Evolutionary conservation across 192 early-diverging fungal species (phyloP).

Genomic region (Coemansia sp.): DNA sequence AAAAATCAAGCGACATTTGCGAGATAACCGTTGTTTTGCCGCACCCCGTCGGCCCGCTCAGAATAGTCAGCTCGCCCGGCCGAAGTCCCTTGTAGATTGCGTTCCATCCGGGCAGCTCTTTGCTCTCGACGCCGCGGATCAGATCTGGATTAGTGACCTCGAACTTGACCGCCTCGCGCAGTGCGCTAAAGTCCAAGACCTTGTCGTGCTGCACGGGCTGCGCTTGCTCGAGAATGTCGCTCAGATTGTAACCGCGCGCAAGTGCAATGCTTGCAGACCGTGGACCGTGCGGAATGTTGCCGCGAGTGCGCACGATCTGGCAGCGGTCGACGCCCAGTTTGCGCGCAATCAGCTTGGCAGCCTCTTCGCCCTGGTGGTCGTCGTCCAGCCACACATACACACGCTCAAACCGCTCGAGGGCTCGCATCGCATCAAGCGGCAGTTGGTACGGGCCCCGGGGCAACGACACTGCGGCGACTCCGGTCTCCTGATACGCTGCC

Average conservation of each 20-base stretch:
- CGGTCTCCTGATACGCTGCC: constrained; percentile 66
- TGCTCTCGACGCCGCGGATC: constrained; percentile 62
- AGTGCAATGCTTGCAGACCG: constrained; percentile 59
- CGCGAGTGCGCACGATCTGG: constrained; percentile 55
- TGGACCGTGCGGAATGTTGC: constrained; percentile 50
- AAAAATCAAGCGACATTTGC: constrained; percentile 70
- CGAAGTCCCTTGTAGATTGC: constrained; percentile 66
- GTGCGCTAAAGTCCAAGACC: constrained; percentile 61
- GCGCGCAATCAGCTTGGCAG: constrained; percentile 59
- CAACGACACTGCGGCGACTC: constrained; percentile 60
- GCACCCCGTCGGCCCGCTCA: constrained; percentile 68
- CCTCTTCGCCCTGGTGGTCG: constrained; percentile 62
- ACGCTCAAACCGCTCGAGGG: constrained; percentile 63
- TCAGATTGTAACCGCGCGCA: constrained; percentile 39
- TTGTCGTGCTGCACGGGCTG: constrained; percentile 63
- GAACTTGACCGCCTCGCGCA: constrained; percentile 63
- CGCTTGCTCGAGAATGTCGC: constrained; percentile 44
- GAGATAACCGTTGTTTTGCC: constrained; percentile 74
- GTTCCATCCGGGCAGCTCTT: constrained; percentile 64
- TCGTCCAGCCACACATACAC: constrained; percentile 72
- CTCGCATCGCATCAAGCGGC: constrained; percentile 58
- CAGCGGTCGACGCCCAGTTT: constrained; percentile 68
- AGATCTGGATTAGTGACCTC: constrained; percentile 67
- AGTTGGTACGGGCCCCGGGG: constrained; percentile 60
- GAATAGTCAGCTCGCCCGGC: constrained; percentile 67